These are phyloP conservation scores for Asclepias syriaca DNA, from an alignment of 257 asterid genomes.

Conservation along the genomic window DNA sequence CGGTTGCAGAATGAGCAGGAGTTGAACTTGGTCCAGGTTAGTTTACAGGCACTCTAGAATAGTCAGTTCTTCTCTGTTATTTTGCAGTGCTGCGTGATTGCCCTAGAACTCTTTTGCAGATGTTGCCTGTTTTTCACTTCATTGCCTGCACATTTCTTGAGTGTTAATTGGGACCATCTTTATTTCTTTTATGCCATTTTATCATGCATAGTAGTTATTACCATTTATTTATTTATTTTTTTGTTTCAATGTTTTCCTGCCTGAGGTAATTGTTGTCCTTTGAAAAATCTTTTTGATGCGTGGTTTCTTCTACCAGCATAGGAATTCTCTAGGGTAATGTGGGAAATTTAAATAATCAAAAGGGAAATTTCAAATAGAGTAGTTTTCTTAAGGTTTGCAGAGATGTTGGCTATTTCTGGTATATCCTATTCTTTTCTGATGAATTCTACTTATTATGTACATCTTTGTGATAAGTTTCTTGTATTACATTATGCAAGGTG, in stretches of 20 bases:
- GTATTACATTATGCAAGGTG: neutral
- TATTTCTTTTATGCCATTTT: neutral
- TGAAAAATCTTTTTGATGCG: neutral
- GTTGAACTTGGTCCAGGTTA: conserved; percentile 84
- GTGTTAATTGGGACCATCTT: neutral
- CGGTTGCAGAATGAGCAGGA: conserved; percentile 95
- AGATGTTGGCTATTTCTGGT: neutral
- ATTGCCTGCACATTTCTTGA: neutral
- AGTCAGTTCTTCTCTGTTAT: neutral
- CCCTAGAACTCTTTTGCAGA: neutral
- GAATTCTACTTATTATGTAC: neutral
- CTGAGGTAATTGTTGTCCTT: neutral
- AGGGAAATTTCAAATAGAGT: neutral
- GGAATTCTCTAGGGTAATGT: neutral
- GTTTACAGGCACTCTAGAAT: conserved; percentile 24
- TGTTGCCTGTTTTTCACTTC: neutral
- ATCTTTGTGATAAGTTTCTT: neutral
- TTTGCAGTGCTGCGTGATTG: neutral
- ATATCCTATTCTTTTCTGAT: neutral
- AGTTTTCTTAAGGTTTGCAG: neutral
- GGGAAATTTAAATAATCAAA: neutral
- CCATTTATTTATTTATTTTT: neutral
- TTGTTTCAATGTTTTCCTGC: neutral
- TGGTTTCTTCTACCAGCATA: neutral
- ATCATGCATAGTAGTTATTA: neutral